Evolutionary conservation across 1,284 basidiomycete species (phyloP), one percentile per base, ranked within the genome.

Genomic region (Neolentinus lepideus): DNA sequence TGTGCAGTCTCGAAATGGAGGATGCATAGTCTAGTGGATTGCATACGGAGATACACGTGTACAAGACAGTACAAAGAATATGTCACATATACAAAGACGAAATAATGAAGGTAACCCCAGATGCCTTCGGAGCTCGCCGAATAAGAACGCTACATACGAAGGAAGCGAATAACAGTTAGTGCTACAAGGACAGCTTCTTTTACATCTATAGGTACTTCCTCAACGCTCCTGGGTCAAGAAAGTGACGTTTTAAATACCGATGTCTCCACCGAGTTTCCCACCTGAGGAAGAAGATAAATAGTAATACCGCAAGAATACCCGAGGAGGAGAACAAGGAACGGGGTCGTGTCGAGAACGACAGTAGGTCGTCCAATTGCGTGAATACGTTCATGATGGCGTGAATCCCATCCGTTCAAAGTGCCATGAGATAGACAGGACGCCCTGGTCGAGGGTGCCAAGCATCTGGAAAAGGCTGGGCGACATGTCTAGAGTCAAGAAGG

Each of bases 361-460:
- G 16, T 9, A 35, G 16, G 33, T 9, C 38, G 38, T 21, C n/a
- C 38, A 12, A 31, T 6, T 31, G 29, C 29, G 29, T 31, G 4
- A 31, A 46, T 25, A n/a, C n/a, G n/a, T n/a, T 16, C 19, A 46
- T 53, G 36, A 71, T 51, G 77, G 77, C 2, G 63, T 58, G 73
- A 71, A 80, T 53, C 62, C 68, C 56, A 61, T 66, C 58, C 60
- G 60, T 75, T 75, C 74, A 67, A 80, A 82, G 57, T 78, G 61
- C 83, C 83, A 85, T 0, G 60, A 59, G 52, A 84, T 68, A n/a
- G 56, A 43, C 22, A 85, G 60, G n/a, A 70, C 69, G 14, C 82
- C 83, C 25, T 62, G 61, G 53, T 53, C 59, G 31, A 80, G 71
- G 1, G 61, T 22, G 16, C 68, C 75, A 22, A 84, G 59, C 55